Base-by-base conservation (phyloP, 2,329 filamentous ascomycete genomes). In the Apiospora aurea region DNA sequence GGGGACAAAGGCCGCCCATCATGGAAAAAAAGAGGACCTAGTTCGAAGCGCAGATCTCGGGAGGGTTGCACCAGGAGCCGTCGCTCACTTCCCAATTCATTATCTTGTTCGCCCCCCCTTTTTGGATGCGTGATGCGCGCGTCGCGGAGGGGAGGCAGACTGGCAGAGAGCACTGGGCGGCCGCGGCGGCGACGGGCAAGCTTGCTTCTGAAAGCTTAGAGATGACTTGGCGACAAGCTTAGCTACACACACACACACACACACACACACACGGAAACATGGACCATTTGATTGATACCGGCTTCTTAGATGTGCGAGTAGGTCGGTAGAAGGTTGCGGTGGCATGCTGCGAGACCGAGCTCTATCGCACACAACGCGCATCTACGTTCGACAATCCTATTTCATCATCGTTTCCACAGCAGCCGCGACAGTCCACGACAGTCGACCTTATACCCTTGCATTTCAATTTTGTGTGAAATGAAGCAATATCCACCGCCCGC, bases 401-500 rank as follows among this genome's bases (percentile, higher is more conserved):
- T 47, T 68, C 26, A 29, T 68, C 67, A 29, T 68, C 44, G 69
- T 53, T 49, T 44, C 53, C 44, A 69, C 67, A 49, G 67, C 41
- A 49, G 67, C 67, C 46, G 21, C 46, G 21, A 49, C 46, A 38
- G 34, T n/a, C 24, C 43, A 67, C 21, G 34, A 69, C 66, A 44
- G n/a, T 53, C 53, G 41, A 24, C 43, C 43, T 61, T 61, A 53
- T 38, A 72, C 69, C 71, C 71, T 70, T 70, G 71, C 69, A 57
- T 69, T 43, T 67, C 53, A 53, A 70, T 70, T 57, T 72, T 72
- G 69, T 44, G 67, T 72, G 61, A 72, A 53, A 72, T 72, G 71
- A 72, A 72, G 71, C 71, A 72, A 72, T 72, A 72, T 70, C 71
- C 71, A 72, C 68, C 38, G 57, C 57, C 71, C 46, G 49, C 53